Evolutionary conservation across 345 rosid species (phyloP).

Genomic region (Corchorus olitorius): DNA sequence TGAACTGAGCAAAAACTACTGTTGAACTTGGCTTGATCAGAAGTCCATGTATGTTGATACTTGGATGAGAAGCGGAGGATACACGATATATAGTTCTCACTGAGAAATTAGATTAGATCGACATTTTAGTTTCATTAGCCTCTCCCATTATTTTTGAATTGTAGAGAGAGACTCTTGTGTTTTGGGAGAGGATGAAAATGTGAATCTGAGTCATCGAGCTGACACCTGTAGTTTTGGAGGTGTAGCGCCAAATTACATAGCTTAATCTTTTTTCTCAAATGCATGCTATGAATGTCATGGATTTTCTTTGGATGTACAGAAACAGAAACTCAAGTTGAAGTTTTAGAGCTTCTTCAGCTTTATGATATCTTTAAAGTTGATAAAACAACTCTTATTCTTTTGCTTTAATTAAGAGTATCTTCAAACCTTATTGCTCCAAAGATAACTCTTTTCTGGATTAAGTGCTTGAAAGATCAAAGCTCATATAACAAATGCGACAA

Average conservation of each 20-base stretch:
- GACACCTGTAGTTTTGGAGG: conserved; percentile 3
- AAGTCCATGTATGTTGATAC: background rate
- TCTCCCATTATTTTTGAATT: conserved; percentile 15
- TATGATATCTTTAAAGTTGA: too few species aligned
- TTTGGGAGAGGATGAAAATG: conserved; percentile 15
- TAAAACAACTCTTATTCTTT: too few species aligned
- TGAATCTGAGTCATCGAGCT: conserved; percentile 8
- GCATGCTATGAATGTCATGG: background rate
- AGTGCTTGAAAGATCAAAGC: too few species aligned
- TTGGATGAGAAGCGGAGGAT: background rate
- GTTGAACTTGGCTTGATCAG: background rate
- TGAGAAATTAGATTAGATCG: background rate
- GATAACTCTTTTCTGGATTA: too few species aligned
- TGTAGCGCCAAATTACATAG: too few species aligned
- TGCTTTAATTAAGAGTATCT: too few species aligned
- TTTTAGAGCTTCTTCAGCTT: too few species aligned
- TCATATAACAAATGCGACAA: too few species aligned
- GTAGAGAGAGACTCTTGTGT: conserved; percentile 20
- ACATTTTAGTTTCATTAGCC: conserved; percentile 18
- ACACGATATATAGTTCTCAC: background rate
- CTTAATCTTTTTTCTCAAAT: background rate
- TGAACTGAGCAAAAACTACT: background rate
- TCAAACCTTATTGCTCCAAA: too few species aligned
- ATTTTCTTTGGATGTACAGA: background rate
- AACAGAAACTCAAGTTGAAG: background rate